Evolutionary conservation across 2,329 filamentous ascomycete genomes (phyloP).

Genomic region (Phaeosphaeria sp.): DNA sequence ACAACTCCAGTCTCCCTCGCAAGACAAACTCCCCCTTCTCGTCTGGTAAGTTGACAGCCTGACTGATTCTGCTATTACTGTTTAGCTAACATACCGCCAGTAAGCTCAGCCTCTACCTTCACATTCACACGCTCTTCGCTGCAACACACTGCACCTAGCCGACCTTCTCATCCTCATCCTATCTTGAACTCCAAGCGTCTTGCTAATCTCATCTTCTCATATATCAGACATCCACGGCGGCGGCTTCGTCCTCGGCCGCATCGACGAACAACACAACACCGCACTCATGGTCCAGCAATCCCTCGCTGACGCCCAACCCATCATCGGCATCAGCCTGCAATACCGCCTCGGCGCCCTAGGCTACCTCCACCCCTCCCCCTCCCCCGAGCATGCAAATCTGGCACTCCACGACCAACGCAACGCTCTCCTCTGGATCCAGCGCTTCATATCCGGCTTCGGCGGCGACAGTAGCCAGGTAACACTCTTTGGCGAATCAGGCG

Average conservation of each 20-base stretch:
- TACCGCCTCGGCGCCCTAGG: constrained; percentile 38
- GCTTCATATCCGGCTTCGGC: constrained; percentile 43
- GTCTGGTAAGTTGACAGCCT: neutral
- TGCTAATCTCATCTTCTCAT: too few relatives aligned
- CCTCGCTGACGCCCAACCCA: constrained; percentile 15
- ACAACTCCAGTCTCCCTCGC: neutral
- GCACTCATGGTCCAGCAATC: constrained; percentile 33
- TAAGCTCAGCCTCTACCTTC: too few relatives aligned
- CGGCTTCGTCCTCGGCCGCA: constrained; percentile 51
- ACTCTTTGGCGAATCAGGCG: constrained; percentile 55
- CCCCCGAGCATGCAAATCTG: constrained; percentile 37
- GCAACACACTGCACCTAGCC: too few relatives aligned
- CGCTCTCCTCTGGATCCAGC: constrained; percentile 47
- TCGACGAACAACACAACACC: constrained; percentile 32
- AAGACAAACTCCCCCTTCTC: constrained; percentile 2
- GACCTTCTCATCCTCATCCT: constrained; percentile 26
- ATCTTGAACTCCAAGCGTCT: too few relatives aligned
- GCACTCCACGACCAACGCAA: constrained; percentile 39
- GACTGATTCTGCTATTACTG: too few relatives aligned
- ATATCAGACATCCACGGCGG: constrained; percentile 58
- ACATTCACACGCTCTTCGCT: too few relatives aligned
- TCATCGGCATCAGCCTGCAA: constrained; percentile 26
- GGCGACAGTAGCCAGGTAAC: constrained; percentile 41
- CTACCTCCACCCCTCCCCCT: constrained; percentile 49
- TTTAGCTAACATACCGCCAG: too few relatives aligned